Conservation (phyloP, 495 filamentous ascomycete genomes). For the Xylaria castorea region DNA sequence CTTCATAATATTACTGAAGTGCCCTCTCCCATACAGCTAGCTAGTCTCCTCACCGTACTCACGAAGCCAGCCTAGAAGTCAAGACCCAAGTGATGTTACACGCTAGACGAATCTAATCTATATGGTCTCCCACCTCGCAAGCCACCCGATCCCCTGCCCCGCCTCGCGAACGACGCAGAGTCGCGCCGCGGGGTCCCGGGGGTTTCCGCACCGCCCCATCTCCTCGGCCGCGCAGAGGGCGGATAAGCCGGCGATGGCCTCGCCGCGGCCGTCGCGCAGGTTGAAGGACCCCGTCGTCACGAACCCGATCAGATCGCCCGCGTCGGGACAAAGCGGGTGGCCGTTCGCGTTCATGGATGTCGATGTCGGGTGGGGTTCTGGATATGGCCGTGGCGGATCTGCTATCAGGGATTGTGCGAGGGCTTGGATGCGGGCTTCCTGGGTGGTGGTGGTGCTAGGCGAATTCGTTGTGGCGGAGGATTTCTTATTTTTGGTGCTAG, state of each 20-base stretch:
- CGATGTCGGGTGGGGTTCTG: constrained; percentile 23
- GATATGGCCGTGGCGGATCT: constrained; percentile 35
- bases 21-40: no score
- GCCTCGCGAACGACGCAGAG: constrained; percentile 83
- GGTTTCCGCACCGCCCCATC: constrained; percentile 39
- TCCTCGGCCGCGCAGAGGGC: constrained; percentile 62
- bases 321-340: constrained; percentile 71
- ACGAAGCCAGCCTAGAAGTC: not conserved
- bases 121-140: constrained; percentile 80
- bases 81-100: not conserved
- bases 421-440: constrained; percentile 54
- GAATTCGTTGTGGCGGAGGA: constrained; percentile 33
- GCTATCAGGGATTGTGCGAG: constrained; percentile 61
- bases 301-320: constrained; percentile 86
- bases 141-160: constrained; percentile 75
- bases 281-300: constrained; percentile 88
- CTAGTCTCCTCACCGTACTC: not conserved
- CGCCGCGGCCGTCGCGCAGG: constrained; percentile 75
- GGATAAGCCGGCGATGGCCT: constrained; percentile 75
- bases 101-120: not conserved
- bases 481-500: constrained; percentile 10
- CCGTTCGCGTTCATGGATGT: constrained; percentile 50
- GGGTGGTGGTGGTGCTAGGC: constrained; percentile 33
- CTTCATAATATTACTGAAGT: no score
- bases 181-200: constrained; percentile 47